Conservation (phyloP, 2,329 filamentous ascomycete genomes). For the Daldinia eschscholtzii region DNA sequence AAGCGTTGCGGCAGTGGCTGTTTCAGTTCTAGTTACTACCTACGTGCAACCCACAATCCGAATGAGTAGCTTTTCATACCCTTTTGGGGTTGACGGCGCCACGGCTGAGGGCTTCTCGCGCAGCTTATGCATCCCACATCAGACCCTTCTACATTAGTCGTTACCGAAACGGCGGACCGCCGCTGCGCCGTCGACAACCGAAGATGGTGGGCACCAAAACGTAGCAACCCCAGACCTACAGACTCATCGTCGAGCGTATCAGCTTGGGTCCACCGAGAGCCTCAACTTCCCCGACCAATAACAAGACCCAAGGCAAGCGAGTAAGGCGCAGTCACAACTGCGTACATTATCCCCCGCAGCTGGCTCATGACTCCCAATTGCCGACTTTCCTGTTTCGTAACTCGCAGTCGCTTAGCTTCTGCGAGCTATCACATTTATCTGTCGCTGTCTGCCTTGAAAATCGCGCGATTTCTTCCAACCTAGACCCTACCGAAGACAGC, state of each 20-base stretch:
- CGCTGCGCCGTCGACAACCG: neutral
- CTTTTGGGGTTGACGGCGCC: slow-evolving; percentile 1
- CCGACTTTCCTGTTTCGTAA: neutral
- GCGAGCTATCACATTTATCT: neutral
- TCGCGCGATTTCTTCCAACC: neutral
- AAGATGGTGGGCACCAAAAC: neutral
- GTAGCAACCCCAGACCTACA: neutral
- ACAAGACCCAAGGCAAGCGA: neutral
- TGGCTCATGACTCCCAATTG: neutral
- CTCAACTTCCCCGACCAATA: neutral
- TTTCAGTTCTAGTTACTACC: neutral
- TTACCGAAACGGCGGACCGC: slow-evolving; percentile 7
- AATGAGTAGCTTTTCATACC: neutral
- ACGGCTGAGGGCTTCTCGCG: neutral
- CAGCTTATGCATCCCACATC: neutral
- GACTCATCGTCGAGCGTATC: neutral
- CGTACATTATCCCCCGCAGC: neutral
- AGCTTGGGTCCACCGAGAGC: neutral
- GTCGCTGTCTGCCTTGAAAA: neutral
- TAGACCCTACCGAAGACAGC: neutral
- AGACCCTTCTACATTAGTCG: neutral
- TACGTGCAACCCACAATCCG: neutral
- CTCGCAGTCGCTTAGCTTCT: neutral
- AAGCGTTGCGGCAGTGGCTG: neutral
- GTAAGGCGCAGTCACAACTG: neutral